Evolutionary conservation across 495 filamentous ascomycete genomes (phyloP), one percentile per base, ranked within the genome.

Genomic region (Penicillium herquei): DNA sequence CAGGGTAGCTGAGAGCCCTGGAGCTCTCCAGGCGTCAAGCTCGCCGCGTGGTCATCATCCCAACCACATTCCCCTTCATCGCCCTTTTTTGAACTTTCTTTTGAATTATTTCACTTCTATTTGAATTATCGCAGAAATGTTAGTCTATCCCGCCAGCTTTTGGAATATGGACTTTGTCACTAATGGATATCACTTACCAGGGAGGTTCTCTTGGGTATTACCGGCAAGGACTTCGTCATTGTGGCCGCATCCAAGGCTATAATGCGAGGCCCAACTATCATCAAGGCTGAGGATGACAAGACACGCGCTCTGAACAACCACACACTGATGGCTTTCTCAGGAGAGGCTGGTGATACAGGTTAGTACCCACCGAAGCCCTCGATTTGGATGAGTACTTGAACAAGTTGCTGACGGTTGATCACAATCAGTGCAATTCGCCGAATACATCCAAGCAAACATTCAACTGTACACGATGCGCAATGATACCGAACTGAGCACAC

Each of bases 391-490:
- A 32, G 11, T 39, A 44, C 16, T 30, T 14, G 41, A n/a, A 49
- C 37, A 54, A 16, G 16, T 40, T 42, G 18, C 41, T 65, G 18
- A 59, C 52, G 34, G 51, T 32, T 70, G 56, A 44, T 44, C 49
- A 35, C 42, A 35, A 42, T 58, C 70, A 96, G 94, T 98, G 47
- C 94, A 99, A 85, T 99, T 99, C 72, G 91, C 94, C 65, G 94
- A 99, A 79, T 98, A 91, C 78, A 92, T 98, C 75, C 92, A 97
- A 84, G 95, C 94, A 59, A 98, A 99, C 69, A 87, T 95, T 65
- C 89, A 93, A 73, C 88, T 99, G 67, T 99, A 99, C 75, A 90
- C 89, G 59, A 99, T 97, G 92, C 91, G 94, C 58, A 98, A 98
- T 68, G 87, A 91, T 64, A 87, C 87, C 64, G 91, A 96, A 62